Conservation (phyloP, 2,329 filamentous ascomycete genomes). For the Botrytis fragariae region DNA sequence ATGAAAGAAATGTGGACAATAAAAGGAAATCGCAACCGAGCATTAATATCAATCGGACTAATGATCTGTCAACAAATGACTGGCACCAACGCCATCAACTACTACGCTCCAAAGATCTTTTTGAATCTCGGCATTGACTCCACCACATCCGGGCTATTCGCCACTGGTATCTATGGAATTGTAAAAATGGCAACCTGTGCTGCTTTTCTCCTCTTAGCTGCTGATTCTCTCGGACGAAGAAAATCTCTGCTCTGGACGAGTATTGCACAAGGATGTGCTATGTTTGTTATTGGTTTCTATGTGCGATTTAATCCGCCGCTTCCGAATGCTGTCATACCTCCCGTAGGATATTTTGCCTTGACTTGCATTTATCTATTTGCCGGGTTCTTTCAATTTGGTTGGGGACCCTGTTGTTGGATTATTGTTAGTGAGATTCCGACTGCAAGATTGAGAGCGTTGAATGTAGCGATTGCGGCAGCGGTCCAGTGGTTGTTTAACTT, state of each 20-base stretch:
- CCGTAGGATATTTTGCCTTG: conserved; percentile 68
- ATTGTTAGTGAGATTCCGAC: conserved; percentile 69
- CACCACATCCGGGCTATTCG: conserved; percentile 61
- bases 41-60: conserved; percentile 60
- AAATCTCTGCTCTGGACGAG: conserved; percentile 61
- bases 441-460: conserved; percentile 62
- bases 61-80: conserved; percentile 64
- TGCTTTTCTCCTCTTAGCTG: conserved; percentile 63
- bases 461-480: conserved; percentile 65
- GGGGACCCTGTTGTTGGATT: conserved; percentile 68
- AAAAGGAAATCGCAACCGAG: conserved; percentile 60
- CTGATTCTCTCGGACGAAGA: conserved; percentile 64
- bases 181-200: conserved; percentile 65
- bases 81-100: conserved; percentile 54
- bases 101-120: conserved; percentile 64
- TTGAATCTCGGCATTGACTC: conserved; percentile 58
- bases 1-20: conserved; percentile 62
- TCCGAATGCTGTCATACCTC: conserved; percentile 52
- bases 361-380: conserved; percentile 73
- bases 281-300: conserved; percentile 72
- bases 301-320: conserved; percentile 60
- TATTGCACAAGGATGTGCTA: conserved; percentile 57
- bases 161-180: conserved; percentile 71
- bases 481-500: conserved; percentile 77
- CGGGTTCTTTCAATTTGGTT: conserved; percentile 66